Evolutionary conservation across 305 asterid species (phyloP).

Genomic region (Petunia hybrid): DNA sequence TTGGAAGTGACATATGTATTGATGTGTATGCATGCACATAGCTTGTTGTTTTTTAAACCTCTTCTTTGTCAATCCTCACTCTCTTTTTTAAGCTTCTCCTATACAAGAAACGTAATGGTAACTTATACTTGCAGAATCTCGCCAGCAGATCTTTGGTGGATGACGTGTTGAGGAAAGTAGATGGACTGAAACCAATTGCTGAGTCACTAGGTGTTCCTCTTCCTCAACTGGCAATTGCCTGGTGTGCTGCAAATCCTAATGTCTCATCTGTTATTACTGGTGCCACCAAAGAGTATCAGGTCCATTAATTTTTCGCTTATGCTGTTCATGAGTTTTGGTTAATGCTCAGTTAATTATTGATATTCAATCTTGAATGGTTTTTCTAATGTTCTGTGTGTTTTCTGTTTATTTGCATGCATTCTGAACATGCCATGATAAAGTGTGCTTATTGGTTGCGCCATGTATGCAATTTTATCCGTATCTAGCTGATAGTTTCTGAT

Average conservation of each 20-base stretch:
- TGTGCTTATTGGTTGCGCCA: background rate
- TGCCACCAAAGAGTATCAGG: constrained; percentile 95
- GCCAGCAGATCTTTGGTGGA: constrained; percentile 92
- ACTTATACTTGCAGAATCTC: constrained; percentile 66
- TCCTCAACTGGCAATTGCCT: constrained; percentile 95
- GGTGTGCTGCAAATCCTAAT: constrained; percentile 98
- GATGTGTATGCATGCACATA: background rate
- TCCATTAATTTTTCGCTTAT: constrained; percentile 41
- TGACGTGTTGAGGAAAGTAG: constrained; percentile 85
- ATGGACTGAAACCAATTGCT: constrained; percentile 83
- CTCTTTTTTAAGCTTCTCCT: background rate
- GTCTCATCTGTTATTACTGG: constrained; percentile 99
- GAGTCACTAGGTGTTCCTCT: constrained; percentile 86
- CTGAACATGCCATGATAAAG: background rate
- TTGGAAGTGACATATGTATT: background rate
- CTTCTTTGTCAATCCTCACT: background rate
- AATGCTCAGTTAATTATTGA: background rate
- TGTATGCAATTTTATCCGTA: background rate
- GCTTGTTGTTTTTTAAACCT: background rate
- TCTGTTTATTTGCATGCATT: background rate
- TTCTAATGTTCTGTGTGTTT: background rate
- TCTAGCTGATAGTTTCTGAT: background rate
- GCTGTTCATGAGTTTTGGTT: background rate
- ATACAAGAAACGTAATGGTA: background rate
- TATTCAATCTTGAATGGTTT: constrained; percentile 14